phyloP scores from a whole-genome alignment of 2,329 filamentous ascomycete species.

The Fusarium verrucosum region DNA sequence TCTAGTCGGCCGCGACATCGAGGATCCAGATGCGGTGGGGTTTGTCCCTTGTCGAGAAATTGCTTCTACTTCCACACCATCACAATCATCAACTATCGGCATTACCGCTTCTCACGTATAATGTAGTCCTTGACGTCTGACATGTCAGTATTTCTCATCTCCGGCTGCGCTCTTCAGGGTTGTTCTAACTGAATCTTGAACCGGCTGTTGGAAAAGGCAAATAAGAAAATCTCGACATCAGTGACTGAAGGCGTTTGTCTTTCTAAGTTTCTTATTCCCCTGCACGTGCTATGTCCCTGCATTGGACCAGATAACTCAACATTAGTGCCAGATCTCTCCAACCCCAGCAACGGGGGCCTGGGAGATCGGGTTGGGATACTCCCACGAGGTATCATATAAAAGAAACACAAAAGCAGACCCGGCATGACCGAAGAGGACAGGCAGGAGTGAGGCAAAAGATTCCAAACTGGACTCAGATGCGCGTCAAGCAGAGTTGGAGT shows the following conservation, averaged over 20 bases:
- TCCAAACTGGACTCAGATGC: neutral
- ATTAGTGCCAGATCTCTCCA: conserved; percentile 24
- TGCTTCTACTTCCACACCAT: conserved; percentile 12
- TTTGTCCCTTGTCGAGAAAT: conserved; percentile 17
- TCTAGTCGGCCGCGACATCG: conserved; percentile 26
- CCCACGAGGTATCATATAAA: conserved; percentile 8
- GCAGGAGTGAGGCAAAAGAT: conserved; percentile 4
- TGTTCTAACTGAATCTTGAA: neutral
- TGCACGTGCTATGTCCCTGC: conserved; percentile 38
- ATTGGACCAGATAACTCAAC: conserved; percentile 14
- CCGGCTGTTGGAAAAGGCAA: neutral
- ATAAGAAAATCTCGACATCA: neutral
- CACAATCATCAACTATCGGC: neutral
- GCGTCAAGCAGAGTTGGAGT: neutral
- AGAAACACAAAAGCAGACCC: neutral
- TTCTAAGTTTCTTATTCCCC: conserved; percentile 29
- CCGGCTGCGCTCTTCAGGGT: neutral
- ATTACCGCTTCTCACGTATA: conserved; percentile 4
- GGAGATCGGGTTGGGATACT: conserved; percentile 21
- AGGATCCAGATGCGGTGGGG: conserved; percentile 13
- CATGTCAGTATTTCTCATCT: conserved; percentile 8
- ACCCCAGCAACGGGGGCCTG: conserved; percentile 2
- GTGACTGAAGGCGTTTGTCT: conserved; percentile 2
- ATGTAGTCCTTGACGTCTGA: conserved; percentile 9
- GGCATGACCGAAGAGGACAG: conserved; percentile 11